Evolutionary conservation across 345 rosid genomes (phyloP), one percentile per base, ranked within the genome.

Genomic region (Arabis hirsuta): DNA sequence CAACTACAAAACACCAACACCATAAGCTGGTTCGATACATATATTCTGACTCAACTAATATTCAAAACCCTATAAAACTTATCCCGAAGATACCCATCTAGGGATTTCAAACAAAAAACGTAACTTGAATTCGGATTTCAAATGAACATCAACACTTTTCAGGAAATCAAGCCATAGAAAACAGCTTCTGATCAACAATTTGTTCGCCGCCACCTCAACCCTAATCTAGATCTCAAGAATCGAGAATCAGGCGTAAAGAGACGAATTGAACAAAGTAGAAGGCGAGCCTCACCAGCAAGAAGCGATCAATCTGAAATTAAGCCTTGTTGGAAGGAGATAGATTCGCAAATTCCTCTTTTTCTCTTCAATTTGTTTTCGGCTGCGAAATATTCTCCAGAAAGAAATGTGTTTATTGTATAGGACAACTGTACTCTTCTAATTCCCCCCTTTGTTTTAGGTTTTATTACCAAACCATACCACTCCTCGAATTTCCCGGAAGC

Each of bases 301-400:
- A 29, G 31, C 46, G 73, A 59, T 67, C 51, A 36, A 42, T 65
- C 44, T 26, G 65, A 47, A 12, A 59, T 59, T 4, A 48, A 70
- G 67, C 29, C 36, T 11, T 4, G 6, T 26, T 56, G n/a, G 0
- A 13, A 56, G 9, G 46, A 10, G 61, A 50, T 38, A 57, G 60
- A 50, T 74, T 66, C 14, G 12, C 9, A 41, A 58, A 38, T 41
- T 53, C 4, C 24, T 12, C 48, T 41, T 38, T 51, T 5, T 46
- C 57, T 50, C 51, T 45, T 55, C 26, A 12, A 54, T 38, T 24
- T 56, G 66, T 65, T 48, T 55, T 48, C 78, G 78, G 72, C 78
- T 57, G 72, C 72, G 19, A 58, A 64, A 39, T 16, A 0, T 11
- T 64, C 39, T 72, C 55, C 9, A 44, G 53, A 53, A 9, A 44